Conservation (phyloP, 1,284 basidiomycete genomes). For the Malassezia brasiliensis region DNA sequence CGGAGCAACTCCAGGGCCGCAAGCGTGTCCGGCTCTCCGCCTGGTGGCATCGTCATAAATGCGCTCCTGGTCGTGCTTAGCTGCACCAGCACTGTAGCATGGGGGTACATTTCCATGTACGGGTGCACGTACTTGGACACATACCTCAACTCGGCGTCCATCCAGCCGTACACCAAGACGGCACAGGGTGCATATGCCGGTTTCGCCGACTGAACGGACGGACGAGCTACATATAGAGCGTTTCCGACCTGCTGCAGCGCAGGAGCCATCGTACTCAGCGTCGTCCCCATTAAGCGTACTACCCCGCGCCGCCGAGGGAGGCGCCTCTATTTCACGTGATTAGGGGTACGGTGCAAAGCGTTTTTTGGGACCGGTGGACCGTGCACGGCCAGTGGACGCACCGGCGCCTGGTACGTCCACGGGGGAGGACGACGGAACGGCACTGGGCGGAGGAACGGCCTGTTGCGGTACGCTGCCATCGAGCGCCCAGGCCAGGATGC, state of each 20-base stretch:
- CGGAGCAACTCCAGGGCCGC: neutral
- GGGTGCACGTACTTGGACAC: constrained; percentile 37
- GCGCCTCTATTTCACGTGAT: neutral
- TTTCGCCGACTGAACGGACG: neutral
- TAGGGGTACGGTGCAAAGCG: neutral
- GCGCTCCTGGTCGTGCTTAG: constrained; percentile 17
- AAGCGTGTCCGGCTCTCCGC: neutral
- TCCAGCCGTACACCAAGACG: constrained; percentile 39
- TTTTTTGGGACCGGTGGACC: neutral
- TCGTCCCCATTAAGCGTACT: no score
- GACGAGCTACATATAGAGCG: neutral
- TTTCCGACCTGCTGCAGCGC: neutral
- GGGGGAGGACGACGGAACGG: neutral
- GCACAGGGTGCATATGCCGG: constrained; percentile 5
- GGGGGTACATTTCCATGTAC: constrained; percentile 32
- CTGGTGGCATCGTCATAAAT: neutral
- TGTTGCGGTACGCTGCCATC: neutral
- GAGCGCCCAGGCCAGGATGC: constrained; percentile 9
- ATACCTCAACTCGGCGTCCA: constrained; percentile 37
- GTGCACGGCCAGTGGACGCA: neutral
- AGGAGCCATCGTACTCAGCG: neutral
- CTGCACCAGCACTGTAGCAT: constrained; percentile 32
- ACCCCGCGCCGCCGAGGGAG: no score
- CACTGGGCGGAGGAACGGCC: neutral
- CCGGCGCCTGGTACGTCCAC: neutral